A percentile compares a stretch with the other conserved stretches of the same genome.
These are phyloP conservation scores for Globisporangium lucens DNA, from an alignment of 352 stramenopile genomes.

Conservation along the genomic window DNA sequence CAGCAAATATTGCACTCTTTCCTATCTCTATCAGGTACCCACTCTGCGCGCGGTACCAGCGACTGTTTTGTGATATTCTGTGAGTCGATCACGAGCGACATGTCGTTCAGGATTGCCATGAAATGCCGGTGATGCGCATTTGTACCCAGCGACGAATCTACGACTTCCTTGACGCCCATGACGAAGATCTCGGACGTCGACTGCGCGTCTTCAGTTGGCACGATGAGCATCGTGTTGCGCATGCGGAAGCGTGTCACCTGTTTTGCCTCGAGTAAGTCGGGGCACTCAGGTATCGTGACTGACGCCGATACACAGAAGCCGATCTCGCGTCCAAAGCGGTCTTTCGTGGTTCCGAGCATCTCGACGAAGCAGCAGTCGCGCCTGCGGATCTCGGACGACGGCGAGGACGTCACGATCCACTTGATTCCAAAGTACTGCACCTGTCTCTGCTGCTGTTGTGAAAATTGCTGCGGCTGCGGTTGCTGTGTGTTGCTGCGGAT, in stretches of 20 bases:
- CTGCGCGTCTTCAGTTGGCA: conserved; percentile 27
- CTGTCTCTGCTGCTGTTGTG: conserved; percentile 17
- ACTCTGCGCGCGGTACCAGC: conserved; percentile 26
- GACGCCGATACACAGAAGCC: conserved; percentile 40
- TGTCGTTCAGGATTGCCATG: conserved; percentile 48
- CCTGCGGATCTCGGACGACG: conserved; percentile 21
- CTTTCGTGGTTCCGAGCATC: conserved; percentile 45
- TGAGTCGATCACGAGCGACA: conserved; percentile 55
- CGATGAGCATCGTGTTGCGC: conserved; percentile 45
- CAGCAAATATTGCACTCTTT: conserved; percentile 21
- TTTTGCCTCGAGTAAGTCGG: conserved; percentile 26
- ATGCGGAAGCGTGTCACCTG: conserved; percentile 37
- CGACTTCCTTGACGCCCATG: conserved; percentile 33
- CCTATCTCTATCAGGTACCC: conserved; percentile 35
- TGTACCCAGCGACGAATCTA: conserved; percentile 27
- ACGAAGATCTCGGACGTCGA: conserved; percentile 45
- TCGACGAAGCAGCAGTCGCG: conserved; percentile 49
- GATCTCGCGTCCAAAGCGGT: conserved; percentile 33
- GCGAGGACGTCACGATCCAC: conserved; percentile 36
- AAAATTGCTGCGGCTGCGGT: not conserved
- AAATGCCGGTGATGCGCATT: conserved; percentile 41
- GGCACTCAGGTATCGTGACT: conserved; percentile 43
- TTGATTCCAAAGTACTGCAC: conserved; percentile 54
- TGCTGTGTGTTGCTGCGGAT: conserved; percentile 16
- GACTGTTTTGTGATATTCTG: conserved; percentile 45